phyloP scores from a whole-genome alignment of 106 monocot species.

The Phalaenopsis equestris region DNA sequence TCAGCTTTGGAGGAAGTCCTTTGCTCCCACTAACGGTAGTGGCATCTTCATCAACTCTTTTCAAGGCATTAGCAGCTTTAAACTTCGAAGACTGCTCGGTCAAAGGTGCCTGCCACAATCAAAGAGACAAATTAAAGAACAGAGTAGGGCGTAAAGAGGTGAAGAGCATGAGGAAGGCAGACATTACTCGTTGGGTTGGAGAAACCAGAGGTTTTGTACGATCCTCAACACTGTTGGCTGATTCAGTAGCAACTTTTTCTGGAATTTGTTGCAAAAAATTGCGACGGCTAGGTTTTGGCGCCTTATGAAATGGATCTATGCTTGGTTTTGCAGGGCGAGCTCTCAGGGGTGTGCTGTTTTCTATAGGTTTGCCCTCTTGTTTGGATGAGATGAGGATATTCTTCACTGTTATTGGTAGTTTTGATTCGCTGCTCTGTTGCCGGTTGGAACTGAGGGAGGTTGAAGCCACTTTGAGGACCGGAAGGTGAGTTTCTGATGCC shows the following conservation, averaged over 20 bases:
- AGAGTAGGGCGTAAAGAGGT: background rate
- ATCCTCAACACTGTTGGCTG: background rate
- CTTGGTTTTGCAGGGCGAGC: slow-evolving; percentile 26
- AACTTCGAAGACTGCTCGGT: slow-evolving; percentile 34
- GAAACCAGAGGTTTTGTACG: slow-evolving; percentile 25
- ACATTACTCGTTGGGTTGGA: slow-evolving; percentile 50
- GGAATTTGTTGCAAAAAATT: slow-evolving; percentile 38
- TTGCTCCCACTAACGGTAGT: slow-evolving; percentile 18
- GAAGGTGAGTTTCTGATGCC: too few species aligned
- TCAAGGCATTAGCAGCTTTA: slow-evolving; percentile 29
- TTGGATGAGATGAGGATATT: slow-evolving; percentile 38
- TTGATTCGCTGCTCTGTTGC: slow-evolving; percentile 19
- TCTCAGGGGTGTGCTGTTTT: slow-evolving; percentile 64
- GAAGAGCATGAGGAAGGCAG: background rate
- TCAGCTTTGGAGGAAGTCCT: slow-evolving; percentile 6
- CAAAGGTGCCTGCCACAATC: slow-evolving; percentile 44
- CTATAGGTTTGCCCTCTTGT: slow-evolving; percentile 50
- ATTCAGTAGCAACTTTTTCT: slow-evolving; percentile 17
- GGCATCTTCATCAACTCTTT: slow-evolving; percentile 27
- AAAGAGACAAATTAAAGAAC: background rate
- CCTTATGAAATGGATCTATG: slow-evolving; percentile 32
- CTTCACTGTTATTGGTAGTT: slow-evolving; percentile 51
- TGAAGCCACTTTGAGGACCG: background rate
- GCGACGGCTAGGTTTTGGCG: slow-evolving; percentile 26
- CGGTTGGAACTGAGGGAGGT: slow-evolving; percentile 27